Evolutionary conservation across 1,139 yeast species (phyloP), one percentile per base, ranked within the genome.

Genomic region (Geotrichum restrictum): DNA sequence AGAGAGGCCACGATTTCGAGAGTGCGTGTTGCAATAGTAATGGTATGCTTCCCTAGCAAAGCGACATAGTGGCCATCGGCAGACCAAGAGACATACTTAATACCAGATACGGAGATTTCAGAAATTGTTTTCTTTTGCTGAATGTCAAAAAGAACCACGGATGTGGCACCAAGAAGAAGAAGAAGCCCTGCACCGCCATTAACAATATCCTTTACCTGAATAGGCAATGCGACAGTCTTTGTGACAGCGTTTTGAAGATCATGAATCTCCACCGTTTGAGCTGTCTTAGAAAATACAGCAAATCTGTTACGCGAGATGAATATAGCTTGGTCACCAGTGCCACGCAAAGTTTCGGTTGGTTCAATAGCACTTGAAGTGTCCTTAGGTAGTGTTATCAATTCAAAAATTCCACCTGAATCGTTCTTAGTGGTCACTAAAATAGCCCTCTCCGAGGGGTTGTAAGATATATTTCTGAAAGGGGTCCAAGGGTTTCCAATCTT

Each of bases 301-400:
- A 89, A 93, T 70, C 98, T 79, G 73, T 93, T 93, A 69, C 98
- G 84, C 18, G 97, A 88, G 61, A 94, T 88, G 69, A 93, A 94
- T 53, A 85, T 76, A 19, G 98, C 98, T 69, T 81, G 83, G 63
- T 81, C 82, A 45, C 95, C 97, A 55, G 82, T 81, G 55, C 96
- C 98, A 63, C 81, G 83, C 60, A 85, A 76, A 48, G 85, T 75
- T 58, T 85, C 85, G 19, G 84, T 77, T 51, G 97, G 96, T 66
- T 91, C 98, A 61, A 88, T 81, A 16, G 97, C 96, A 57, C 96
- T 96, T 48, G 94, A 82, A 43, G 86, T 85, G 68, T 88, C 94
- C 63, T 86, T 85, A 56, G 98, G 96, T 58, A 93, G 73, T 7
- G 81, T 74, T 56, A 88, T 80, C 60, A 89, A 78, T 43, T 93